Base-by-base conservation (phyloP, 257 asterid species). In the Penstemon newberryi region DNA sequence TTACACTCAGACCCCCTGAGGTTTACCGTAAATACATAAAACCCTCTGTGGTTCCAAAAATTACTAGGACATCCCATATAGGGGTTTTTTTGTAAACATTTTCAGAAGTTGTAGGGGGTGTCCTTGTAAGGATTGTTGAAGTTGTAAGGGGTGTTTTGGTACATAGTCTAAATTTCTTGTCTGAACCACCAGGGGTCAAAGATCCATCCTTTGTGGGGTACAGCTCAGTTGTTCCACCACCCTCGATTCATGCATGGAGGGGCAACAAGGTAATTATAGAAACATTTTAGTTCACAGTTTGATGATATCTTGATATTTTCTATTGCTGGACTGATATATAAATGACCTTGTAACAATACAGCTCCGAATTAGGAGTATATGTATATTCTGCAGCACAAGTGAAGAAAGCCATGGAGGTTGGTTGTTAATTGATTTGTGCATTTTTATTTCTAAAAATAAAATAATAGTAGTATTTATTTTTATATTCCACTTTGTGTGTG, bases 171-270 rank as follows among this genome's bases (percentile, higher is more conserved):
- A 25, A 19, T 42, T 60, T 18, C 43, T 60, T 49, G 3, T 55
- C 49, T 67, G 69, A 70, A 66, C 41, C 65, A 65, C 43, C 65
- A 91, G 96, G 96, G 95, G 46, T 64, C 79, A 56, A 89, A 81
- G 82, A 80, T 92, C 68, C 88, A 72, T 63, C 96, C 92, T 50
- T 70, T 94, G 82, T 94, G 99, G 99, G 99, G 99, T 67, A 94
- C 99, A 12, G 87, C 98, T 67, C 98, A 94, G 80, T 74, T 94
- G 87, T 94, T 90, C 72, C 25, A 82, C 72, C 97, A 90, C 61
- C 97, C 96, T 36, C 87, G 98, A 61, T 94, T 61, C 86, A 94
- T 94, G 99, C 99, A 94, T 74, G 99, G 99, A 70, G 99, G 81
- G 77, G 95, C 98, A 36, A 94, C 99, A 61, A 94, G 99, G 99